Base-by-base conservation (phyloP, 1,139 yeast genomes). In the Protomyces inundatus region DNA sequence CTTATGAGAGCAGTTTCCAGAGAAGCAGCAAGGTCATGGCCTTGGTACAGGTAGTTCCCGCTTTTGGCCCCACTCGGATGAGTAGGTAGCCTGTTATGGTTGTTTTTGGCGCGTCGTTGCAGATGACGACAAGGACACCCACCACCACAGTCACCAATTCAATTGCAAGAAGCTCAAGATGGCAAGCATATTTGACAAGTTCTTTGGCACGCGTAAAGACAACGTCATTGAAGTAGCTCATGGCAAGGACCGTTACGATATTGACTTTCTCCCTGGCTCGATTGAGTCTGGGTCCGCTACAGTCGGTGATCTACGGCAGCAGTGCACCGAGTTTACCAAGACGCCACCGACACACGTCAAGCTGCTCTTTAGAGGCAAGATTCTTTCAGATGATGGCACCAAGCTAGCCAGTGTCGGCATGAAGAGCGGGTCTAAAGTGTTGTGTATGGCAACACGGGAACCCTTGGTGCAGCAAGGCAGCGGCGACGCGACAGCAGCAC, bases 281-380 rank as follows among this genome's bases (percentile, higher is more conserved):
- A 60, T 60, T 30, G 64, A 60, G n/a, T 46, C 54, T 7, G 64
- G 64, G 5, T 45, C 58, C 10, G 55, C 54, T 4, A 60, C 64
- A 2, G 58, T 60, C 3, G 64, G 58, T 4, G 58, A 60, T 14
- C 23, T 60, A 33, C 58, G 58, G 16, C 54, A 51, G 9, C 58
- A 60, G 51, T 53, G 58, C 23, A 48, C 64, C 36, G 42, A 52
- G n/a, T 16, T 58, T 42, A 58, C 62, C 16, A 40, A 58, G 14
- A 58, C 62, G n/a, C 56, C 62, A 4, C 52, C 53, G 36, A 37
- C 34, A 10, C 53, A 51, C 14, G 46, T 58, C 34, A 48, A 55
- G 14, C 48, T 58, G 42, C 53, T 58, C 35, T 58, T 46, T 52
- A 56, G 62, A 9, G 62, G 62, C 37, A 58, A 52, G 56, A 51